Evolutionary conservation across 768 basidiomycete species (phyloP).

Genomic region (Rhodotorula taiwanensis): DNA sequence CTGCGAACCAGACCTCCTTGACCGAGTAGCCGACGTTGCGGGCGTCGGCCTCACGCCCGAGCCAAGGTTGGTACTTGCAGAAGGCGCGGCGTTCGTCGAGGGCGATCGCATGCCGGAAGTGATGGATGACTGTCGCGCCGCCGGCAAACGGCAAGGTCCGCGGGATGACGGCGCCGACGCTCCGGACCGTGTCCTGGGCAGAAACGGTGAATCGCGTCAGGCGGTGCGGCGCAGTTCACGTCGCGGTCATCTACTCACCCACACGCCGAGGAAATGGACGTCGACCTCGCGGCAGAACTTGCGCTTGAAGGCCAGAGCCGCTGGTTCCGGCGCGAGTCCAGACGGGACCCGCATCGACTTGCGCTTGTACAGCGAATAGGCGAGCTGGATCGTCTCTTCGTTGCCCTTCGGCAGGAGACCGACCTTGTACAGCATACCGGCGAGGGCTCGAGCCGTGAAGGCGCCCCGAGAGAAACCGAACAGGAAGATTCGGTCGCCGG

Average conservation of each 20-base stretch:
- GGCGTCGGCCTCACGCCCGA: conserved; percentile 55
- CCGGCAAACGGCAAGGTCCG: conserved; percentile 62
- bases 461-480: conserved; percentile 70
- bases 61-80: conserved; percentile 15
- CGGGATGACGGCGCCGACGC: conserved; percentile 62
- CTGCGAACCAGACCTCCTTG: conserved; percentile 73
- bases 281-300: conserved; percentile 62
- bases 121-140: conserved; percentile 58
- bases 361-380: conserved; percentile 59
- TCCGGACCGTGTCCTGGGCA: conserved; percentile 66
- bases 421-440: conserved; percentile 65
- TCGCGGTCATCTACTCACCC: background rate
- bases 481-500: conserved; percentile 49
- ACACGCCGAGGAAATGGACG: conserved; percentile 68
- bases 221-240: no score
- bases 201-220: background rate
- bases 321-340: conserved; percentile 38
- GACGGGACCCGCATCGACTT: conserved; percentile 51
- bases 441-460: conserved; percentile 62
- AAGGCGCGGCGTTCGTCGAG: conserved; percentile 44
- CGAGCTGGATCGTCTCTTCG: conserved; percentile 63
- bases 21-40: no score
- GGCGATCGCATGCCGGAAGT: conserved; percentile 68
- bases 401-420: conserved; percentile 67
- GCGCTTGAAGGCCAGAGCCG: conserved; percentile 53